These are phyloP conservation scores for Fomitopsis betulina DNA, from an alignment of 1,284 basidiomycete species.

Conservation along the genomic window DNA sequence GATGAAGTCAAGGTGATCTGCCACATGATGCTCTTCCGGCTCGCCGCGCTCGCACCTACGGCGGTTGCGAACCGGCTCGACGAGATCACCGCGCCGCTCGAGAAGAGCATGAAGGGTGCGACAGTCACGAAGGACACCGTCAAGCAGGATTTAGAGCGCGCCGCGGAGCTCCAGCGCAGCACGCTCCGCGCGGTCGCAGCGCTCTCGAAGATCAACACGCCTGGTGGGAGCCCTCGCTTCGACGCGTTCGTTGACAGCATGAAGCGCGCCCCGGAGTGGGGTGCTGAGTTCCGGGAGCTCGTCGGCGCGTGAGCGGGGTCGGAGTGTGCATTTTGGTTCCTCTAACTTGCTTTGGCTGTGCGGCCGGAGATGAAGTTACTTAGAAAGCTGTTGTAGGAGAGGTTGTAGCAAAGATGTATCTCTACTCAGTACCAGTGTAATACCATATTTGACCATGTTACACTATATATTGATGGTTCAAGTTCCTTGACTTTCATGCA, in stretches of 20 bases:
- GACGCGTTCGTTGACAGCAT: slow-evolving; percentile 72
- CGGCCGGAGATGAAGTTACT: not conserved
- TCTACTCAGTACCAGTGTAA: not conserved
- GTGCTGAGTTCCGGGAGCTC: slow-evolving; percentile 63
- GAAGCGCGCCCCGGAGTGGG: slow-evolving; percentile 60
- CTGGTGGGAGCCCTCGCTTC: slow-evolving; percentile 66
- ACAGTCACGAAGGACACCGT: slow-evolving; percentile 91
- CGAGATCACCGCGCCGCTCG: slow-evolving; percentile 78
- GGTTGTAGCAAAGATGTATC: not conserved
- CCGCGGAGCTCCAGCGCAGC: slow-evolving; percentile 87
- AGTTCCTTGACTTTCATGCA: too few species aligned
- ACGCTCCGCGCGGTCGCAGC: slow-evolving; percentile 84
- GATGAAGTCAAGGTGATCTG: slow-evolving; percentile 98
- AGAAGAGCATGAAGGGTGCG: slow-evolving; percentile 88
- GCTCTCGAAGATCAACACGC: slow-evolving; percentile 64
- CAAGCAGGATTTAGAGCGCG: slow-evolving; percentile 95
- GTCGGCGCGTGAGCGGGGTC: slow-evolving; percentile 21
- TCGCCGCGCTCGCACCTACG: slow-evolving; percentile 81
- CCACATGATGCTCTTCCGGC: slow-evolving; percentile 91
- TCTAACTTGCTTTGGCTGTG: not conserved
- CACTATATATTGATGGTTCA: too few species aligned
- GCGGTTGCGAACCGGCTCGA: slow-evolving; percentile 84
- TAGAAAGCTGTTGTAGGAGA: not conserved
- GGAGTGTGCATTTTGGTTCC: not conserved
- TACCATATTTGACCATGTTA: not conserved